phyloP scores from a whole-genome alignment of 257 asterid genomes.

The Vinca minor region DNA sequence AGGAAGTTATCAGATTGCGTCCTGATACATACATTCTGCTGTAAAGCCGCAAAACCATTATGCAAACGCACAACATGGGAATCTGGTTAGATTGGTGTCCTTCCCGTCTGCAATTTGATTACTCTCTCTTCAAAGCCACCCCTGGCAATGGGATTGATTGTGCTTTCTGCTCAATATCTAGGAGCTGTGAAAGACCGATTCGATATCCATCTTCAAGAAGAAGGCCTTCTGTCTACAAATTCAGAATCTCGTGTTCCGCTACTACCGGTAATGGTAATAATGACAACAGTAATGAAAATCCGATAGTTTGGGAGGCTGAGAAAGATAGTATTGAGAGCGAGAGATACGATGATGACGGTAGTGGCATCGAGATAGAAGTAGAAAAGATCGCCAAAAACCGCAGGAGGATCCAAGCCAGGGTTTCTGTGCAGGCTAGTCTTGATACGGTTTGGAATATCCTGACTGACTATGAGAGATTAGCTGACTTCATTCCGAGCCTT shows the following conservation, averaged over 20 bases:
- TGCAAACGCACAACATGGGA: neutral
- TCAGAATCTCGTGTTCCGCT: neutral
- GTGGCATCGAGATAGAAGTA: conserved; percentile 37
- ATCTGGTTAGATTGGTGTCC: neutral
- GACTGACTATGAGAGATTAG: conserved; percentile 75
- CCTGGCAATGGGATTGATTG: neutral
- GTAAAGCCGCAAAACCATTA: conserved; percentile 1
- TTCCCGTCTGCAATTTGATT: neutral
- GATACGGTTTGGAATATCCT: conserved; percentile 51
- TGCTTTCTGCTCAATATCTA: conserved; percentile 2
- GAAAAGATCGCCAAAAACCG: conserved; percentile 51
- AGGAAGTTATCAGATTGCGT: conserved; percentile 71
- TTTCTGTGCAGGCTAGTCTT: conserved; percentile 53
- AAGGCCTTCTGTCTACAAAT: neutral
- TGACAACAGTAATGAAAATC: neutral
- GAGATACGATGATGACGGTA: conserved; percentile 11
- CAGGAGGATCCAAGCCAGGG: conserved; percentile 54
- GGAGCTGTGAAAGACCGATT: neutral
- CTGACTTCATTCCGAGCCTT: conserved; percentile 78
- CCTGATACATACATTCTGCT: conserved; percentile 34
- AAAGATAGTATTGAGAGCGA: neutral
- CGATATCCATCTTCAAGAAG: neutral
- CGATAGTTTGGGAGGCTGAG: neutral
- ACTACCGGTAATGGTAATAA: neutral
- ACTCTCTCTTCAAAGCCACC: neutral